Percentiles rank a stretch among this genome's conserved stretches.
Conservation (phyloP, 177 flowering plant genomes). For the Tripterygium wilfordii region DNA sequence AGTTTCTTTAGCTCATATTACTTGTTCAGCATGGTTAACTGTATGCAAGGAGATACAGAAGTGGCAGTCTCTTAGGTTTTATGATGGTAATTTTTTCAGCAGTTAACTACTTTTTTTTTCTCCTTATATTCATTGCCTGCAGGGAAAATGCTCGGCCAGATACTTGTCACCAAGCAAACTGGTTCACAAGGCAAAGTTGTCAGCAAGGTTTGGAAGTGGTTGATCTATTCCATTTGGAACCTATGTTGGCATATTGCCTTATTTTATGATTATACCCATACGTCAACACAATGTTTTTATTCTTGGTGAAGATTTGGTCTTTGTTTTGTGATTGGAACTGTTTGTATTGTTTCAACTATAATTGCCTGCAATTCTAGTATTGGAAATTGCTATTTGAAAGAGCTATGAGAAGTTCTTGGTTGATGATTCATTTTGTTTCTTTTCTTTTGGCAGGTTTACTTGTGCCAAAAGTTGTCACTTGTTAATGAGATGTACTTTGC, state of each 20-base stretch:
- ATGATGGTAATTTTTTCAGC: not conserved
- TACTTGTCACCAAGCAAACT: conserved; percentile 95
- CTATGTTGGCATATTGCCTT: too few species aligned
- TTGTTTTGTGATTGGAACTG: too few species aligned
- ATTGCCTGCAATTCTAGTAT: too few species aligned
- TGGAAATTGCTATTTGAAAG: too few species aligned
- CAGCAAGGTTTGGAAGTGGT: conserved; percentile 64
- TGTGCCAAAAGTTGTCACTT: conserved; percentile 85
- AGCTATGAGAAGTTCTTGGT: not conserved
- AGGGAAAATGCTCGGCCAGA: conserved; percentile 99
- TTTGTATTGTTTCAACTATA: too few species aligned
- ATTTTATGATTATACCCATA: too few species aligned
- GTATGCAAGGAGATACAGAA: too few species aligned
- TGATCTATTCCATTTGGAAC: not conserved
- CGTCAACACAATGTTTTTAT: too few species aligned
- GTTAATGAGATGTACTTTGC: conserved; percentile 99
- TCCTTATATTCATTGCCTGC: conserved; percentile 13
- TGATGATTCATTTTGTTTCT: not conserved
- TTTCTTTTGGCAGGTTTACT: conserved; percentile 61
- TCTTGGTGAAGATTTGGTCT: too few species aligned
- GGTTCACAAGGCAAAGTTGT: conserved; percentile 95
- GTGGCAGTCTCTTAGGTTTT: too few species aligned
- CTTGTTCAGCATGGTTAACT: too few species aligned
- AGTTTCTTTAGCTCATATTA: too few species aligned
- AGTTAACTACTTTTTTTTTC: not conserved